Evolutionary conservation across 805 yeast species (phyloP), one percentile per base, ranked within the genome.

Genomic region (Kazachstania psychrophila): DNA sequence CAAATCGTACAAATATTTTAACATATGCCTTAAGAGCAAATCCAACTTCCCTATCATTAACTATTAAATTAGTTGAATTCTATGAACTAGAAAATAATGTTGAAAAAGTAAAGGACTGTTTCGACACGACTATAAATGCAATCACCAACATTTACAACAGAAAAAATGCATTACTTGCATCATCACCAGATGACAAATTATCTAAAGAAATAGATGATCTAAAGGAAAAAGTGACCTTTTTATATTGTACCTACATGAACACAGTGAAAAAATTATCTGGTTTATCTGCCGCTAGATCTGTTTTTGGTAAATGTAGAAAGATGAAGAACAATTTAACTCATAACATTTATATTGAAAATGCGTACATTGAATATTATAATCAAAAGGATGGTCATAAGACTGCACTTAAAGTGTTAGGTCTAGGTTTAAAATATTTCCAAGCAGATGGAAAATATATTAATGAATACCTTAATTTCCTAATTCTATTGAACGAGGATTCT

Each of bases 291-390:
- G 87, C 94, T 2, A 71, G 97, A 43, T 54, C 65, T 17, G 66
- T 84, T 2, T 86, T 87, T 54, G 70, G 81, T 38, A 72, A 69
- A 46, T 80, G 82, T 7, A 73, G 95, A 48, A 75, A 77, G 51
- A 70, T 74, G 46, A 67, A 62, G 41, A 52, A 46, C 17, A 61
- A 65, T 9, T 60, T 81, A 28, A 79, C 94, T 0, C 76, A 77
- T 64, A 85, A 85, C 47, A 71, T 89, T 15, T 89, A 72, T 58
- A 77, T 79, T 15, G 89, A 84, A 41, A 80, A 82, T 50, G 95
- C 96, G 0, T 65, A 75, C 53, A 67, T 87, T 65, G 98, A 89
- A 53, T 77, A 72, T 47, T 66, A 66, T 45, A 75, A 74, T 47
- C 68, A 79, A 41, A 78, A 15, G 11, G 38, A 73, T 41, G 81